Percentiles rank a stretch among this genome's conserved stretches.
Evolutionary conservation across 352 stramenopile species (phyloP).

Genomic region (Phytophthora pisi): DNA sequence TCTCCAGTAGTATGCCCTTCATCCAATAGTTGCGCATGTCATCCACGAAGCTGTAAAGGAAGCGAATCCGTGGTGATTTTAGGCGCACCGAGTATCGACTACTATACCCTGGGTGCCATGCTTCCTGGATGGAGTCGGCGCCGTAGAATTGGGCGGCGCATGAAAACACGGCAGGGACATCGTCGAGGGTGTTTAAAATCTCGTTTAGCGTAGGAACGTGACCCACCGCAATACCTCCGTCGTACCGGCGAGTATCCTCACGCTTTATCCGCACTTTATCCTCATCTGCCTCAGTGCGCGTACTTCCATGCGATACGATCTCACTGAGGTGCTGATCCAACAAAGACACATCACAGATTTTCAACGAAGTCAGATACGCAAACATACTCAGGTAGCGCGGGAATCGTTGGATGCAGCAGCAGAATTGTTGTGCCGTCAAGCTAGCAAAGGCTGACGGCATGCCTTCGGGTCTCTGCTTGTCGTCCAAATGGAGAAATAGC

Average conservation of each 20-base stretch:
- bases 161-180: slow-evolving; percentile 74
- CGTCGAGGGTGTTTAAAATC: slow-evolving; percentile 56
- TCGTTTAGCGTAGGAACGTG: slow-evolving; percentile 70
- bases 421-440: slow-evolving; percentile 75
- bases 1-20: slow-evolving; percentile 69
- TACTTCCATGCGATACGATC: slow-evolving; percentile 60
- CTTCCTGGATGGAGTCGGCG: slow-evolving; percentile 75
- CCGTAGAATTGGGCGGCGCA: slow-evolving; percentile 80
- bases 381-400: slow-evolving; percentile 74
- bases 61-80: slow-evolving; percentile 78
- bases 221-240: slow-evolving; percentile 31
- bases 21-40: slow-evolving; percentile 79
- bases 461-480: slow-evolving; percentile 37
- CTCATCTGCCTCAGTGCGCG: slow-evolving; percentile 25
- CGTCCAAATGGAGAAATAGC: slow-evolving; percentile 65
- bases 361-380: slow-evolving; percentile 75
- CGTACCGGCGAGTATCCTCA: slow-evolving; percentile 14
- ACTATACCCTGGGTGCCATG: slow-evolving; percentile 83
- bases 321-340: slow-evolving; percentile 66
- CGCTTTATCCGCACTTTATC: slow-evolving; percentile 24
- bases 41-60: slow-evolving; percentile 84
- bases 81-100: slow-evolving; percentile 76
- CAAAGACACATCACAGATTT: slow-evolving; percentile 70
- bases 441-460: slow-evolving; percentile 58
- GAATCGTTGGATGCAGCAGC: slow-evolving; percentile 72